Evolutionary conservation across 306 rosid species (phyloP).

Genomic region (Lupinus albus): DNA sequence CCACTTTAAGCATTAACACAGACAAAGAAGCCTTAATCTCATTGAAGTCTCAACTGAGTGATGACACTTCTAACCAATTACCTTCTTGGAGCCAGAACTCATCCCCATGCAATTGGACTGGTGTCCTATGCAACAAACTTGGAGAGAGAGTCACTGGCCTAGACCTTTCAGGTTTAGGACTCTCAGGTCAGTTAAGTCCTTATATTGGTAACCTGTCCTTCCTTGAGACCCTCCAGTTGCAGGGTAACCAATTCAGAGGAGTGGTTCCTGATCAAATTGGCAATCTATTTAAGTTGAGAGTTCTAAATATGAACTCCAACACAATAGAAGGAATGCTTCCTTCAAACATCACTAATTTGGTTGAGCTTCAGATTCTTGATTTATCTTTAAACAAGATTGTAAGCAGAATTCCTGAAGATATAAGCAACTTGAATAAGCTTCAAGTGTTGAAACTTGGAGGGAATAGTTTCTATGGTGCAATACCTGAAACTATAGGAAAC

Average conservation of each 20-base stretch:
- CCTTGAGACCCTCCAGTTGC: constrained; percentile 57
- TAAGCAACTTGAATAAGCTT: constrained; percentile 52
- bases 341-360: constrained; percentile 49
- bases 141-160: constrained; percentile 52
- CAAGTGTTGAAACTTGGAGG: constrained; percentile 51
- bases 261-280: constrained; percentile 56
- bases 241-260: constrained; percentile 54
- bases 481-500: constrained; percentile 59
- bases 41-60: constrained; percentile 48
- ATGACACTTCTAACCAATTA: constrained; percentile 37
- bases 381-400: constrained; percentile 50
- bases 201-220: constrained; percentile 61
- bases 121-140: constrained; percentile 53
- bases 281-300: constrained; percentile 46
- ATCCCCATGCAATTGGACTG: constrained; percentile 69
- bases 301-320: constrained; percentile 63
- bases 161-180: constrained; percentile 53
- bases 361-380: constrained; percentile 55
- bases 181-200: constrained; percentile 55
- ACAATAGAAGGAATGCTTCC: constrained; percentile 49
- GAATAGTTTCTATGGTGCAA: constrained; percentile 55
- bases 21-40: constrained; percentile 69
- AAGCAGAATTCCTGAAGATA: constrained; percentile 51
- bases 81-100: constrained; percentile 55
- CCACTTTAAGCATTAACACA: constrained; percentile 46